Percentiles rank a stretch among this genome's conserved stretches.
Conservation (phyloP, 768 basidiomycete species). For the Rhodotorula graminis region DNA sequence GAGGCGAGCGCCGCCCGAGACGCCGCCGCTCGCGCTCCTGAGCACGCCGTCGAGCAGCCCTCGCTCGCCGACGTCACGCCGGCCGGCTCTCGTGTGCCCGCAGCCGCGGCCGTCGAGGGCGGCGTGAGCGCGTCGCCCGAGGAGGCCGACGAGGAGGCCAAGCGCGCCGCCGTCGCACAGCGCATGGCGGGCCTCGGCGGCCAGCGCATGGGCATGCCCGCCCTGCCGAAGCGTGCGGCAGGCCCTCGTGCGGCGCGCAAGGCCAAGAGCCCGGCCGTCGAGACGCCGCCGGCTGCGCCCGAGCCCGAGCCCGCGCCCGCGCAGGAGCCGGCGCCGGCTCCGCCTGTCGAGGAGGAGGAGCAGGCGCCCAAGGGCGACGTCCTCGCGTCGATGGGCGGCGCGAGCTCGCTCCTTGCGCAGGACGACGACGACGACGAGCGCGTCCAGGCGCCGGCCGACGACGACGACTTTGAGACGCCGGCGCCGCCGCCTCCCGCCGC, state of each 20-base stretch:
- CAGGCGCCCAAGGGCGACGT: constrained; percentile 3
- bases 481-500: neutral
- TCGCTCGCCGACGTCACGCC: neutral
- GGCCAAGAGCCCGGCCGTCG: neutral
- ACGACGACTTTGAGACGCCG: constrained; percentile 24
- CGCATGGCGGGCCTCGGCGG: constrained; percentile 91
- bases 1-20: neutral
- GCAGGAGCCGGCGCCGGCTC: neutral
- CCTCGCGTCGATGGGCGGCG: constrained; percentile 18
- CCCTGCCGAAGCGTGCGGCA: constrained; percentile 29
- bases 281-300: neutral
- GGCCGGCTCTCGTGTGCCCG: neutral
- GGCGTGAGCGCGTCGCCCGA: neutral
- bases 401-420: neutral
- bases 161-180: constrained; percentile 77
- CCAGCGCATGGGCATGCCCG: constrained; percentile 58
- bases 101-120: neutral
- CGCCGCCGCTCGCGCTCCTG: neutral
- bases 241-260: constrained; percentile 10
- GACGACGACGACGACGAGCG: constrained; percentile 6
- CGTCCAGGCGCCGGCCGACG: neutral
- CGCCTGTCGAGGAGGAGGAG: neutral
- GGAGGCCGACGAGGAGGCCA: constrained; percentile 46
- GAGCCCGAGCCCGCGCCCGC: neutral
- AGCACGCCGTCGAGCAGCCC: neutral